Evolutionary conservation across 257 asterid genomes (phyloP).

Genomic region (Anisodus tanguticus): DNA sequence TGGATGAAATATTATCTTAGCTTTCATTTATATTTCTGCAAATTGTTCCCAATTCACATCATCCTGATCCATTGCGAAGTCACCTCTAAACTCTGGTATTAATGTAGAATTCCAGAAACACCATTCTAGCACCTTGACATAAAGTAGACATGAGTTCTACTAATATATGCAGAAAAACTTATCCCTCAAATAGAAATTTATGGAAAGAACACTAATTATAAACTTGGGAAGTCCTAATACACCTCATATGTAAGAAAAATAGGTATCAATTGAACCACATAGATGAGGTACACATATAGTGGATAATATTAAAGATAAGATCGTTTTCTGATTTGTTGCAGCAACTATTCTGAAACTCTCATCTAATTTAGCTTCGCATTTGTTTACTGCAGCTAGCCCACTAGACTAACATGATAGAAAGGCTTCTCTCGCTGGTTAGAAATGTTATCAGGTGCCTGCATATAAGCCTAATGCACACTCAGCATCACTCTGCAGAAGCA

Average conservation of each 20-base stretch:
- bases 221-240: background rate
- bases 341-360: slow-evolving; percentile 25
- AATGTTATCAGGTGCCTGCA: slow-evolving; percentile 9
- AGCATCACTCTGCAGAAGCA: background rate
- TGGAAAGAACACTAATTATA: background rate
- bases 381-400: background rate
- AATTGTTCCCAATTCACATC: no score
- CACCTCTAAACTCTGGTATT: slow-evolving; percentile 18
- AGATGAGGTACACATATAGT: background rate
- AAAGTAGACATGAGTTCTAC: background rate
- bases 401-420: background rate
- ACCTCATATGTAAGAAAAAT: slow-evolving; percentile 9
- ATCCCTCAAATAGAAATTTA: slow-evolving; percentile 21
- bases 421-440: background rate
- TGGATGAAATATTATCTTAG: background rate
- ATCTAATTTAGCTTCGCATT: background rate
- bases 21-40: background rate
- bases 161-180: background rate
- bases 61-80: slow-evolving; percentile 3
- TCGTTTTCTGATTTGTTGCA: background rate
- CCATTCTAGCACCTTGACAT: slow-evolving; percentile 12
- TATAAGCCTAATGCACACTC: background rate
- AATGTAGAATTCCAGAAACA: background rate
- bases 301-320: background rate
- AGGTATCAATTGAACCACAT: slow-evolving; percentile 11